phyloP scores from a whole-genome alignment of 345 rosid genomes.

The Geranium brycei region DNA sequence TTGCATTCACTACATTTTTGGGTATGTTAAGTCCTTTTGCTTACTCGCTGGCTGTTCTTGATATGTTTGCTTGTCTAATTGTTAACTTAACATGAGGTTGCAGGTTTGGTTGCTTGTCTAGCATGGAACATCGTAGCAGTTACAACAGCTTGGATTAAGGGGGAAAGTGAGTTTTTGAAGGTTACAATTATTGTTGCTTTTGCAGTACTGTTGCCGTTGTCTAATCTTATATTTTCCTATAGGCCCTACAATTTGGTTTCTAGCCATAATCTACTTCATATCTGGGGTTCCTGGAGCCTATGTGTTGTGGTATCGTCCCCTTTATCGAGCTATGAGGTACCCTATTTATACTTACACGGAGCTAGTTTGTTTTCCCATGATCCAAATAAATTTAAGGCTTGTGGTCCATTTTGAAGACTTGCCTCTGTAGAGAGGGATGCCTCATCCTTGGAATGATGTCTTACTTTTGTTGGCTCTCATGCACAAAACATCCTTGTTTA shows the following conservation, averaged over 20 bases:
- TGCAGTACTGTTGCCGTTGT: constrained; percentile 6
- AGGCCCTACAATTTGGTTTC: constrained; percentile 94
- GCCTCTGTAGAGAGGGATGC: not conserved
- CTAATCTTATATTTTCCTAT: constrained; percentile 13
- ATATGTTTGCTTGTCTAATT: not conserved
- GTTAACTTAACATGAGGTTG: not conserved
- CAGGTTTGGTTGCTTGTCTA: constrained; percentile 75
- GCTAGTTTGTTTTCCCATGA: not conserved
- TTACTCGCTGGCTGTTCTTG: not conserved
- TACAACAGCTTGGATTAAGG: constrained; percentile 81
- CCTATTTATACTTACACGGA: not conserved
- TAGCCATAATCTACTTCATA: constrained; percentile 79
- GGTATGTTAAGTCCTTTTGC: constrained; percentile 33
- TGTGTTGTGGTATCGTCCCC: constrained; percentile 85
- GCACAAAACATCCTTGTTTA: too few relatives aligned
- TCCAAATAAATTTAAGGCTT: not conserved
- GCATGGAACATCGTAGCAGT: constrained; percentile 81
- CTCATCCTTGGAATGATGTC: too few relatives aligned
- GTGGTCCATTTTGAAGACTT: not conserved
- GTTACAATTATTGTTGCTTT: not conserved
- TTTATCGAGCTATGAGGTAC: constrained; percentile 95
- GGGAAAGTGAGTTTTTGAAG: constrained; percentile 48
- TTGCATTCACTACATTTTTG: constrained; percentile 79
- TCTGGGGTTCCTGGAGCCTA: constrained; percentile 88
- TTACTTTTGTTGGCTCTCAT: too few relatives aligned